phyloP scores from a whole-genome alignment of 2,329 filamentous ascomycete genomes.

The Colletotrichum costaricense region DNA sequence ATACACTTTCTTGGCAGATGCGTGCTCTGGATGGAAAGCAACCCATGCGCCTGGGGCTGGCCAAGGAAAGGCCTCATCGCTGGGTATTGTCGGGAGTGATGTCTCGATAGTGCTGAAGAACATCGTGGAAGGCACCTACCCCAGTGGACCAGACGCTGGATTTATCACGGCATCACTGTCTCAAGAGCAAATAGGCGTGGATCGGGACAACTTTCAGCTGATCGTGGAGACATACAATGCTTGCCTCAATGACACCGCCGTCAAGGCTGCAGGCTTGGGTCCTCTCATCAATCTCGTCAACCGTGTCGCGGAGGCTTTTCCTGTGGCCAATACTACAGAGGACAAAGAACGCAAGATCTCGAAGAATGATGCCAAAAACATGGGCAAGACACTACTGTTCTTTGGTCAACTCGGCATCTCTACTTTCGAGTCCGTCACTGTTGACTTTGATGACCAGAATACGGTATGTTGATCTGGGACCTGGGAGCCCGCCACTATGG shows the following conservation, averaged over 20 bases:
- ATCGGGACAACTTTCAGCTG: conserved; percentile 73
- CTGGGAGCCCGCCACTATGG: neutral
- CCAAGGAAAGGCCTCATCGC: conserved; percentile 67
- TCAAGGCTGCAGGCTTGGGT: conserved; percentile 64
- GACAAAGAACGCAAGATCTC: conserved; percentile 40
- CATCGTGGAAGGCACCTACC: conserved; percentile 70
- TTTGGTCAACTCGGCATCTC: conserved; percentile 58
- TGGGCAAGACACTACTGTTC: conserved; percentile 53
- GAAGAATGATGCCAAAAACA: conserved; percentile 10
- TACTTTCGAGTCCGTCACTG: conserved; percentile 49
- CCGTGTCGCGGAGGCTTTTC: conserved; percentile 39
- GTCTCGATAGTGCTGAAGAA: conserved; percentile 68
- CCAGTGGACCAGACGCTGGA: conserved; percentile 49
- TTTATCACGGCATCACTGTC: conserved; percentile 35
- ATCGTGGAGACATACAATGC: conserved; percentile 72
- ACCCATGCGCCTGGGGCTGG: conserved; percentile 73
- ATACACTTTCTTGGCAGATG: conserved; percentile 46
- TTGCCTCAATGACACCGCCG: conserved; percentile 70
- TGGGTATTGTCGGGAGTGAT: conserved; percentile 69
- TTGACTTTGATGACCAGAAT: conserved; percentile 55
- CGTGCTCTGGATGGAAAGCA: conserved; percentile 74
- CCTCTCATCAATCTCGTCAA: conserved; percentile 68
- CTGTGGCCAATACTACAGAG: conserved; percentile 39
- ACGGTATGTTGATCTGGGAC: conserved; percentile 40
- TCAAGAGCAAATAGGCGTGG: conserved; percentile 54